phyloP scores from a whole-genome alignment of 352 stramenopile species.

The Globisporangium spiculum region DNA sequence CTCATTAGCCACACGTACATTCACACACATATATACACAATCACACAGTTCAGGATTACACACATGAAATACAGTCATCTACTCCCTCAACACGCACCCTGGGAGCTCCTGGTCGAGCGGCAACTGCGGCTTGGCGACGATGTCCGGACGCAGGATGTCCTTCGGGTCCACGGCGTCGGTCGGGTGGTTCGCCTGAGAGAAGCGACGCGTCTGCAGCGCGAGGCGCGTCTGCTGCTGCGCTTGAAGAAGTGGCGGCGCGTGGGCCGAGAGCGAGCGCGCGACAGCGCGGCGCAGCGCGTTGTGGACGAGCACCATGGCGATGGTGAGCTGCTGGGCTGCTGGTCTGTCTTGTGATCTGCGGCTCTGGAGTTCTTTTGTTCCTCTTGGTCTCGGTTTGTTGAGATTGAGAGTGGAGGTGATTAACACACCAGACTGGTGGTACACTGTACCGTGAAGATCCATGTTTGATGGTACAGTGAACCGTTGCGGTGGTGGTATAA shows the following conservation, averaged over 20 bases:
- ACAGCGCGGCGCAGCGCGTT: constrained; percentile 30
- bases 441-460: constrained; percentile 1
- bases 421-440: constrained; percentile 1
- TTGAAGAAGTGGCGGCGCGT: neutral
- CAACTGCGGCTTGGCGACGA: constrained; percentile 44
- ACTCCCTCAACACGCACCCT: constrained; percentile 17
- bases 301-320: constrained; percentile 29
- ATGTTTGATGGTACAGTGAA: neutral
- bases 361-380: constrained; percentile 5
- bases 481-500: no score
- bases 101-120: constrained; percentile 62
- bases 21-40: neutral
- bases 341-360: neutral
- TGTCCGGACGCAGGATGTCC: constrained; percentile 56
- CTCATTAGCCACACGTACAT: neutral
- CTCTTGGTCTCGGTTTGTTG: constrained; percentile 12
- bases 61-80: neutral
- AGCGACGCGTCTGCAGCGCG: constrained; percentile 27
- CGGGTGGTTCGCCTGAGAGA: constrained; percentile 38
- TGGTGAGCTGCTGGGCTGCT: constrained; percentile 14
- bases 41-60: neutral
- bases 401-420: constrained; percentile 4
- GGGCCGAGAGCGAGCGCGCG: constrained; percentile 15
- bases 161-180: constrained; percentile 28
- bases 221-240: neutral